A percentile compares a stretch with the other conserved stretches of the same genome.
These are phyloP conservation scores for Penicillium odoratum DNA, from an alignment of 495 filamentous ascomycete species.

Conservation along the genomic window DNA sequence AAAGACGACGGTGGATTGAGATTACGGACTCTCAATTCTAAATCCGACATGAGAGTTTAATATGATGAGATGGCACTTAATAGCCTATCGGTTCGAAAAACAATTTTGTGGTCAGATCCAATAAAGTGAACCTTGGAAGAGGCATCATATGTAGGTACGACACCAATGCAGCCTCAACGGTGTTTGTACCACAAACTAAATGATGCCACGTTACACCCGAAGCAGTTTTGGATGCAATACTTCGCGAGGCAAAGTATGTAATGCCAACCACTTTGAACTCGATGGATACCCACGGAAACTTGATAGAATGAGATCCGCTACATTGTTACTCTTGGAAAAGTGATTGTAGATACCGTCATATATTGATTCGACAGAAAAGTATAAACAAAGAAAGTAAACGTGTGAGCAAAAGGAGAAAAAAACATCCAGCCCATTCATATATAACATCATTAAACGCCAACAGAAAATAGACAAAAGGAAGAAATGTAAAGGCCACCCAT, in stretches of 20 bases:
- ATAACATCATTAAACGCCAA: conserved; percentile 24
- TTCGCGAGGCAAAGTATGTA: neutral
- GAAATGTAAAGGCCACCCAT: conserved; percentile 12
- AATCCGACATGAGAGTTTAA: no score
- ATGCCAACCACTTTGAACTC: neutral
- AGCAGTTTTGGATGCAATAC: neutral
- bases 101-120: neutral
- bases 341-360: neutral
- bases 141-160: neutral
- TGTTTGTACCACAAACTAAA: neutral
- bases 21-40: no score
- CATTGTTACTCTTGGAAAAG: neutral
- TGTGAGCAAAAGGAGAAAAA: conserved; percentile 4
- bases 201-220: neutral
- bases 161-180: neutral
- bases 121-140: neutral
- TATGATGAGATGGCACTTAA: neutral
- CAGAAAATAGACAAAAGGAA: conserved; percentile 17
- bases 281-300: no score
- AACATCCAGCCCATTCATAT: conserved; percentile 17
- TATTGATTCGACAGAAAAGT: neutral
- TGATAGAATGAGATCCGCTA: no score
- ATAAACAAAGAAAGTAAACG: neutral
- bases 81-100: neutral
- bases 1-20: no score